Conservation (phyloP, 2,329 filamentous ascomycete species). For the Aspergillus bombycis region DNA sequence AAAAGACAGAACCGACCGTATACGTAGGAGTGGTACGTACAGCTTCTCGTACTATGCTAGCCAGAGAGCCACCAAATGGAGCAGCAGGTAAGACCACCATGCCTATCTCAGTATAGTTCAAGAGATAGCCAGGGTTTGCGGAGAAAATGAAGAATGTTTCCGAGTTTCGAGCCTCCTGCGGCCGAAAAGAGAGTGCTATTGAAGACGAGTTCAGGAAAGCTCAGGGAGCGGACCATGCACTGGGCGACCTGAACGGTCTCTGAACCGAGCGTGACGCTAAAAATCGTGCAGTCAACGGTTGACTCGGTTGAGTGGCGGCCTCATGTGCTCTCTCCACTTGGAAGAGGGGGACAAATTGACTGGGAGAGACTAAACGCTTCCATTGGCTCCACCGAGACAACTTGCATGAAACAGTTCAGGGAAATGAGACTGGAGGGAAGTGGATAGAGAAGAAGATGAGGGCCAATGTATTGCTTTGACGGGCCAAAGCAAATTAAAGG, state of each 20-base stretch:
- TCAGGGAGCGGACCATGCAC: slow-evolving; percentile 27
- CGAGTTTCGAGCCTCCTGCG: slow-evolving; percentile 23
- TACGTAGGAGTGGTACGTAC: slow-evolving; percentile 16
- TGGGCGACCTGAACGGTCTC: slow-evolving; percentile 14
- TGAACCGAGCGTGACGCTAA: slow-evolving; percentile 25
- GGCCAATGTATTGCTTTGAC: not conserved
- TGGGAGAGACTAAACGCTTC: slow-evolving; percentile 8
- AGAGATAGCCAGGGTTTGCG: slow-evolving; percentile 22
- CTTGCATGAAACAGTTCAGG: slow-evolving; percentile 24
- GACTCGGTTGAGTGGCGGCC: slow-evolving; percentile 14
- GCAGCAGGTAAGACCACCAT: slow-evolving; percentile 16
- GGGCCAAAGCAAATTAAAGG: not conserved
- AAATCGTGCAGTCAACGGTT: slow-evolving; percentile 18
- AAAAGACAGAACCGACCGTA: not conserved
- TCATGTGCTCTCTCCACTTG: slow-evolving; percentile 16
- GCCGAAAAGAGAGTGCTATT: slow-evolving; percentile 16
- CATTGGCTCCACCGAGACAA: slow-evolving; percentile 18
- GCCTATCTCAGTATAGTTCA: slow-evolving; percentile 12
- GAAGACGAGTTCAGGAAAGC: slow-evolving; percentile 21
- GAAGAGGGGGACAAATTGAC: slow-evolving; percentile 12
- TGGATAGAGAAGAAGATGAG: not conserved
- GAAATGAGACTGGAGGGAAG: slow-evolving; percentile 12
- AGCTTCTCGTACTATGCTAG: not conserved
- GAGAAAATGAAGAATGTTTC: slow-evolving; percentile 17
- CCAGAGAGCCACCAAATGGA: slow-evolving; percentile 14